phyloP scores from a whole-genome alignment of 148 eudicot genomes.

The Limonium bicolor region DNA sequence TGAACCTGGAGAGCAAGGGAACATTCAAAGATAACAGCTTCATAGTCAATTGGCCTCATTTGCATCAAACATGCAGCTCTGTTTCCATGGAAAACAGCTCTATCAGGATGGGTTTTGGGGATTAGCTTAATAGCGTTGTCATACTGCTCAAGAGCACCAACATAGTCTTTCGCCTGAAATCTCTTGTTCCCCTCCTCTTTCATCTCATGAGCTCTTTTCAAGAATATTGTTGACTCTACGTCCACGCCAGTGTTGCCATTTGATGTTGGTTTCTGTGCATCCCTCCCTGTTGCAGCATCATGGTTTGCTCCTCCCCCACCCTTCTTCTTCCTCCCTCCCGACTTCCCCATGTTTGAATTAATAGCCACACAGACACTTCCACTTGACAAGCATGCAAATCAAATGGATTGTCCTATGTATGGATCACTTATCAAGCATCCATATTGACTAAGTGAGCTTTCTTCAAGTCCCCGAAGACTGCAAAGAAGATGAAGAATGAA shows the following conservation, averaged over 20 bases:
- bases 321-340: constrained; percentile 86
- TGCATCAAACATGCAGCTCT: constrained; percentile 95
- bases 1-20: constrained; percentile 71
- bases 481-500: too few relatives aligned
- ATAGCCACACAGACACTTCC: too few relatives aligned
- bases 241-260: constrained; percentile 31
- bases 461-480: too few relatives aligned
- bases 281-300: constrained; percentile 9
- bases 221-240: constrained; percentile 48
- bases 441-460: too few relatives aligned
- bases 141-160: constrained; percentile 66
- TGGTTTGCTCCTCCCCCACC: constrained; percentile 15
- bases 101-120: constrained; percentile 63
- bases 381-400: too few relatives aligned
- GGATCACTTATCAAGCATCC: too few relatives aligned
- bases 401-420: too few relatives aligned
- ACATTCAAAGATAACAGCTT: constrained; percentile 64
- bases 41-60: constrained; percentile 83
- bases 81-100: constrained; percentile 86
- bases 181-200: constrained; percentile 77
- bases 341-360: constrained; percentile 98
- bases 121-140: constrained; percentile 75
- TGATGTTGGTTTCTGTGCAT: constrained; percentile 4
- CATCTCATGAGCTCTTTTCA: constrained; percentile 78
- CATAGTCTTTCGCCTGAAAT: constrained; percentile 65